Percentiles rank a stretch among this genome's conserved stretches.
Evolutionary conservation across 192 early-diverging fungal species (phyloP).

Genomic region (Coemansia sp.): DNA sequence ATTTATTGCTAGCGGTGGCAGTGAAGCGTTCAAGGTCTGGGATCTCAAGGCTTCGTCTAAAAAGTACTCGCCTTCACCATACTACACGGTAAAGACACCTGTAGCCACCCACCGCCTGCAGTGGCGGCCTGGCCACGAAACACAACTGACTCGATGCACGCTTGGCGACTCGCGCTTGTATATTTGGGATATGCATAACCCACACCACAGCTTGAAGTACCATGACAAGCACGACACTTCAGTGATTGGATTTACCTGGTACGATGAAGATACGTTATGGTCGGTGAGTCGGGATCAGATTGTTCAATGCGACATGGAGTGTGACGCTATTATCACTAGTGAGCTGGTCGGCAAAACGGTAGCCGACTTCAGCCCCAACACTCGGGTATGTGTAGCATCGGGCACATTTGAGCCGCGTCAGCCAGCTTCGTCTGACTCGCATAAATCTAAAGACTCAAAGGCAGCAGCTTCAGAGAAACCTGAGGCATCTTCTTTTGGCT

Average conservation of each 20-base stretch:
- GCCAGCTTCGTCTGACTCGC: not conserved
- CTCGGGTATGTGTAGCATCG: constrained; percentile 30
- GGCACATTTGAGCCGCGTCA: constrained; percentile 8
- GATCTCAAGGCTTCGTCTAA: constrained; percentile 36
- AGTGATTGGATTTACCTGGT: constrained; percentile 45
- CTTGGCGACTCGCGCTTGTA: constrained; percentile 30
- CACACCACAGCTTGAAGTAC: constrained; percentile 45
- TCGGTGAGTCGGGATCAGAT: constrained; percentile 26
- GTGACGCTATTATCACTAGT: constrained; percentile 30
- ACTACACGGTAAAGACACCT: constrained; percentile 42
- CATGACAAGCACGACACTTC: constrained; percentile 34
- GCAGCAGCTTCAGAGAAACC: too few relatives aligned
- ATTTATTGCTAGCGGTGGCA: constrained; percentile 48
- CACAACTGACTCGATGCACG: constrained; percentile 47
- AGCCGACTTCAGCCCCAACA: constrained; percentile 30
- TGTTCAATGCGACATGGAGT: constrained; percentile 46
- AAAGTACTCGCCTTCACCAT: constrained; percentile 21
- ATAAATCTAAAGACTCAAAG: too few relatives aligned
- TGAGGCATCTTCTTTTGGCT: too few relatives aligned
- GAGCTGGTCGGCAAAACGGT: constrained; percentile 25
- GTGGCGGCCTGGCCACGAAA: constrained; percentile 55
- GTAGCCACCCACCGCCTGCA: constrained; percentile 26
- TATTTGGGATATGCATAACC: constrained; percentile 53
- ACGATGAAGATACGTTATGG: constrained; percentile 48
- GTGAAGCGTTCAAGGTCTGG: constrained; percentile 46